These are phyloP conservation scores for Fusarium begoniae DNA, from an alignment of 2,329 filamentous ascomycete species.

Conservation along the genomic window DNA sequence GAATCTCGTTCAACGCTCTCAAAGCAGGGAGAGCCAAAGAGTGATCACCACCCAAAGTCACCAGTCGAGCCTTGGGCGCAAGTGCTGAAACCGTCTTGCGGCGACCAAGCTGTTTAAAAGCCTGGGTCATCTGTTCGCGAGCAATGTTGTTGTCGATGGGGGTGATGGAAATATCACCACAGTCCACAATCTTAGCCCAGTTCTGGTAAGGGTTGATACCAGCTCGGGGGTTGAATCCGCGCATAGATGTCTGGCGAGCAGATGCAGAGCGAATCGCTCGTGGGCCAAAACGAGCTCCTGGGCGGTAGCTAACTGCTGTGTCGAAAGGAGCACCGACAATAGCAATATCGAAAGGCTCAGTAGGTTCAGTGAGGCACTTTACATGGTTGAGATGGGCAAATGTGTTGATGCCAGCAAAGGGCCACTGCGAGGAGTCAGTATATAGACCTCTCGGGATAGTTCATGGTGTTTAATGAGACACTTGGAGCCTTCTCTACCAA, in stretches of 20 bases:
- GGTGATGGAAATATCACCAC: constrained; percentile 87
- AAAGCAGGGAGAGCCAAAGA: constrained; percentile 75
- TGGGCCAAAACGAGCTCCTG: constrained; percentile 79
- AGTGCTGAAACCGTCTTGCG: constrained; percentile 50
- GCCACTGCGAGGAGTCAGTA: constrained; percentile 44
- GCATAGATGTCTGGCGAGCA: constrained; percentile 79
- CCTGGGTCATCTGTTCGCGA: constrained; percentile 83
- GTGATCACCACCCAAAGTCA: constrained; percentile 79
- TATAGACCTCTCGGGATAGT: neutral
- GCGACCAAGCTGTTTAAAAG: constrained; percentile 73
- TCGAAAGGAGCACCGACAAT: constrained; percentile 79
- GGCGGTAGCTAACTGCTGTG: constrained; percentile 74
- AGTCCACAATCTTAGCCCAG: constrained; percentile 86
- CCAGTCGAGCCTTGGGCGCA: constrained; percentile 61
- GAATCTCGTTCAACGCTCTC: constrained; percentile 69
- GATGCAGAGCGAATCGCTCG: constrained; percentile 87
- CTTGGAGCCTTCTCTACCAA: neutral
- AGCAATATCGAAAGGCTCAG: constrained; percentile 73
- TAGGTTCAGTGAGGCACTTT: constrained; percentile 74
- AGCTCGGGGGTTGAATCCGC: constrained; percentile 82
- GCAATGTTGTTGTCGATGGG: constrained; percentile 88
- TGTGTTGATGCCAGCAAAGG: constrained; percentile 77
- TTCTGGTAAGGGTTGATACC: constrained; percentile 84
- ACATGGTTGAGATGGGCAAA: constrained; percentile 77
- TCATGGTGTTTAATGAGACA: neutral